Evolutionary conservation across 2,329 filamentous ascomycete genomes (phyloP), one percentile per base, ranked within the genome.

Genomic region (Xylariaceae sp.): DNA sequence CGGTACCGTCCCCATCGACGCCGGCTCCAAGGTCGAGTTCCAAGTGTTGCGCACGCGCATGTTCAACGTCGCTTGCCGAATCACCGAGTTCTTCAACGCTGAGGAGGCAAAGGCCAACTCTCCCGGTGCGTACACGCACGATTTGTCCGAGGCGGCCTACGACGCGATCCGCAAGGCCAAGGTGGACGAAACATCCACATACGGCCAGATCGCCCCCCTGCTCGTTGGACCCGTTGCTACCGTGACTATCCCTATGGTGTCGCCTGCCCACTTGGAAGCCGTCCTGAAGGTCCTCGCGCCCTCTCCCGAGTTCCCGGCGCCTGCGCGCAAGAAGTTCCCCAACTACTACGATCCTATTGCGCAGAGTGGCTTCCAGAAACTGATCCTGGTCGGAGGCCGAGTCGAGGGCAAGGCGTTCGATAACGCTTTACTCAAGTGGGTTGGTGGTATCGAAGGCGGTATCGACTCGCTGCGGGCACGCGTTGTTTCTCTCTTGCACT

Each of bases 1-100:
- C 8, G 75, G 74, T 17, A 74, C 76, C 4, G 73, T 77, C 30
- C 69, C 74, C 11, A 63, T 76, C 18, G 74, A 82, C 37, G 72
- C 90, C 39, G 80, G 82, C n/a, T 75, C 82, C 1, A 76, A 79
- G 45, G 81, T 94, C 66, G 88, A 90, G 74, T 73, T 97, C 30
- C 88, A 95, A 73, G 89, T 96, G 30, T 79, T 99, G 58, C 88
- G 94, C 71, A 94, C 90, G 11, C 89, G 90, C 70, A 95, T 99
- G 71, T 90, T 99, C 72, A 87, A 88, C 66, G 85, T 90, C 15
- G 92, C 93, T 1, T 78, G 97, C 62, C 88, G 88, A 66, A 84
- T 97, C 55, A 87, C 92, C 62, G 93, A 97, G 71, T 95, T 92
- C 75, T 95, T 84, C 71, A 83, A 83, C 71, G 82, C 80, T 63